Evolutionary conservation across 1,284 basidiomycete genomes (phyloP), one percentile per base, ranked within the genome.

Genomic region (Gomphus bonarii): DNA sequence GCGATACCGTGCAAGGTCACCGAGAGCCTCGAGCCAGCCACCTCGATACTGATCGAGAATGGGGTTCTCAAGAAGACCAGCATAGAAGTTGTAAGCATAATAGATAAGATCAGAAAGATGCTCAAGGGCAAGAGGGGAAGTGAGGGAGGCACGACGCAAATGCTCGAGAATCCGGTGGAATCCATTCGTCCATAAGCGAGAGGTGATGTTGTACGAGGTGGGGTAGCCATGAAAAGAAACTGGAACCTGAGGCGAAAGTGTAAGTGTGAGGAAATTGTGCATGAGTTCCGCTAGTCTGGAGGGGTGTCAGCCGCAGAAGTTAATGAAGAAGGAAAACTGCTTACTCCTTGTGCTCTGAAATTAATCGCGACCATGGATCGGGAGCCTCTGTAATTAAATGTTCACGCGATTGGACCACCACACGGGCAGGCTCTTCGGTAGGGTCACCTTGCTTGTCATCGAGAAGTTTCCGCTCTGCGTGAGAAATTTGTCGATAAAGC

Each of bases 21-120:
- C 95, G 12, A 99, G 82, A 5, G 94, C 92, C 69, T 99, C 95
- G 54, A 98, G 83, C 94, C 95, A 99, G 1, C 85, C 84, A 1
- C 81, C 76, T 58, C 85, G 83, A 73, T 95, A 95, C 9, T 73
- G 70, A 11, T 70, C 70, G 54, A 97, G 79, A 2, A 74, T 78
- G 18, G 82, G 82, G 65, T 95, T 88, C 66, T 98, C 95, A 55
- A 93, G 77, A 7, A 99, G 78, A 47, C 86, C 84, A 0, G 92
- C 88, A 73, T 98, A 98, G 66, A 95, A 95, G 0, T 84, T 85
- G 70, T 99, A 99, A 0, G 95, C 90, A 64, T 91, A 95, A 66
- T 95, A 94, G 54, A 98, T 91, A 64, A 95, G 95, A 62, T 95
- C 85, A 63, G 88, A 83, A 43, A 98, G 76, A 61, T 91, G 82